Percentiles rank a stretch among this genome's conserved stretches.
Evolutionary conservation across 257 asterid genomes (phyloP).

Genomic region (Solanum bulbocastanum): DNA sequence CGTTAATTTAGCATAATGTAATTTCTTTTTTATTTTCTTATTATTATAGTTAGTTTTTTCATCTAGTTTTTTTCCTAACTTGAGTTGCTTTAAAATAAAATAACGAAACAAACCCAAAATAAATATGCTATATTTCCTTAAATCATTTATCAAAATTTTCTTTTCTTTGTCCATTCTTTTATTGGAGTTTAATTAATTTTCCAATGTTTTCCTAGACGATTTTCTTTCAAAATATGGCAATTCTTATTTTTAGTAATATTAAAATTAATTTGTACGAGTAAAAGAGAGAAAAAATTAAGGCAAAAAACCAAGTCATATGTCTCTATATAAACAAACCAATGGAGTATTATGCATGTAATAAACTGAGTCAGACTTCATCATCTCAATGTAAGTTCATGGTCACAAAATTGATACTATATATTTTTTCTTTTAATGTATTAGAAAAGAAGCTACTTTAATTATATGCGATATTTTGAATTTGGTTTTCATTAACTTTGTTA

Average conservation of each 20-base stretch:
- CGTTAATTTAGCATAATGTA: too few species aligned
- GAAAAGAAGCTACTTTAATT: neutral
- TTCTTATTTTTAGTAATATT: neutral
- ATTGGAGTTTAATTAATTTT: neutral
- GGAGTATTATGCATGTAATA: neutral
- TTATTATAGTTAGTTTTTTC: too few species aligned
- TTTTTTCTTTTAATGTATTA: neutral
- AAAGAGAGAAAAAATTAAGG: neutral
- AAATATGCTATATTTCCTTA: too few species aligned
- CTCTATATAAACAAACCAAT: neutral
- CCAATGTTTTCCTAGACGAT: neutral
- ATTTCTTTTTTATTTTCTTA: too few species aligned
- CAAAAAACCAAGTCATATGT: neutral
- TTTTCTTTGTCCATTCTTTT: neutral
- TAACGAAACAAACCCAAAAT: too few species aligned
- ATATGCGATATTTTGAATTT: neutral
- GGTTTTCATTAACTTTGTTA: neutral
- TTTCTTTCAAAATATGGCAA: neutral
- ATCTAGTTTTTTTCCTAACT: too few species aligned
- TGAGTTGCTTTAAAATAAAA: too few species aligned
- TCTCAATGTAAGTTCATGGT: neutral
- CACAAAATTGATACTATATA: neutral
- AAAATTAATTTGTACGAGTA: neutral
- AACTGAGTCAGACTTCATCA: too few species aligned
- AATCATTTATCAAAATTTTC: neutral